phyloP scores from a whole-genome alignment of 495 filamentous ascomycete species.

The Trichoderma gamsii region DNA sequence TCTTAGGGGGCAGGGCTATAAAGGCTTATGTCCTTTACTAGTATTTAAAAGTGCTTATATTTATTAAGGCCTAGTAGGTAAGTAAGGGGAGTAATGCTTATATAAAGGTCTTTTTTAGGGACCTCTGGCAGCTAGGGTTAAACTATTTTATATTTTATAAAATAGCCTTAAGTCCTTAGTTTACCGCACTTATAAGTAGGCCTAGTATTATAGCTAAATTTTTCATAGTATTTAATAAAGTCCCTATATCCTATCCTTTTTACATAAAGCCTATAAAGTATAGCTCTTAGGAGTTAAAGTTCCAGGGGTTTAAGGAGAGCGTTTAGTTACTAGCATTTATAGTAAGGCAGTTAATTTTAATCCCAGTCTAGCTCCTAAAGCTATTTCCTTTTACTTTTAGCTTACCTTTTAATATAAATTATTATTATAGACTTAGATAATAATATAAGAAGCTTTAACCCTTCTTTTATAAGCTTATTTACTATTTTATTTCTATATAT shows the following conservation, averaged over 20 bases:
- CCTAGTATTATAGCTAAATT: not conserved
- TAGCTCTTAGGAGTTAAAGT: not conserved
- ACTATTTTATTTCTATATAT: not conserved
- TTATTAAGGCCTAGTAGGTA: not conserved
- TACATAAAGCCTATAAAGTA: not conserved
- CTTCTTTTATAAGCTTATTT: not conserved
- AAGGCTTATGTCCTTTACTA: not conserved
- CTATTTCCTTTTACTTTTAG: conserved; percentile 5
- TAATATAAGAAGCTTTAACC: not conserved
- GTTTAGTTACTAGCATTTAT: not conserved
- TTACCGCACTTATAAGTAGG: not conserved
- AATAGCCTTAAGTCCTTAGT: not conserved
- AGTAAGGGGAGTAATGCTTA: not conserved
- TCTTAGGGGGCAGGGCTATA: not conserved
- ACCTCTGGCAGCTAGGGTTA: not conserved
- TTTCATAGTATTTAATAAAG: not conserved
- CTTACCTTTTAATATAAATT: conserved; percentile 3
- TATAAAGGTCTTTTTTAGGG: not conserved
- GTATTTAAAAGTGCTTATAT: not conserved
- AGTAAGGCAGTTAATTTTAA: not conserved
- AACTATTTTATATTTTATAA: not conserved
- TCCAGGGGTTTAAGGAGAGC: not conserved
- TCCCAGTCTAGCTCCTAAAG: not conserved
- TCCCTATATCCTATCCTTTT: not conserved
- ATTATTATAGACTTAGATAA: not conserved